Conservation (phyloP, 257 asterid species). For the Ilex aquifolium region DNA sequence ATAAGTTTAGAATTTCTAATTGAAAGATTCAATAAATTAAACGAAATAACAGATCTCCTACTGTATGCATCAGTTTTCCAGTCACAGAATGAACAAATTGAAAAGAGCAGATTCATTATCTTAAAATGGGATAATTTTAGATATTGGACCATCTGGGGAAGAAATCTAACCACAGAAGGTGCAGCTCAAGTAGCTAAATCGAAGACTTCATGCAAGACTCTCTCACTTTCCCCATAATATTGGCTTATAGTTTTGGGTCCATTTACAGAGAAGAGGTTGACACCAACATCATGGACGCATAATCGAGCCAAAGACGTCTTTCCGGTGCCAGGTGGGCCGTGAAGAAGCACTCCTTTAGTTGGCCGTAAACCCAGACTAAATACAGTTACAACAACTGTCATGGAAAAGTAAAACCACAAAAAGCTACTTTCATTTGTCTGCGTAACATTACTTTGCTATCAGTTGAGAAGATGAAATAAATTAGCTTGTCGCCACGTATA, state of each 20-base stretch:
- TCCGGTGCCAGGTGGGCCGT: conserved; percentile 99
- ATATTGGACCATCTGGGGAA: not conserved
- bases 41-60: no score
- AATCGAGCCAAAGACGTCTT: conserved; percentile 77
- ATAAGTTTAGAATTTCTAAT: no score
- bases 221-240: conserved; percentile 84
- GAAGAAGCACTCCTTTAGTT: conserved; percentile 92
- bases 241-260: conserved; percentile 89
- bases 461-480: not conserved
- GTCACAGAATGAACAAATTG: no score
- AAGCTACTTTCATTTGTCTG: not conserved
- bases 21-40: no score
- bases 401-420: not conserved
- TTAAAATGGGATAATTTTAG: no score
- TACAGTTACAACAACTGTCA: conserved; percentile 23
- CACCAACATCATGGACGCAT: conserved; percentile 77
- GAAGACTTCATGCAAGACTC: conserved; percentile 78
- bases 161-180: conserved; percentile 75
- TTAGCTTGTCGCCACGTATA: not conserved
- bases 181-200: conserved; percentile 71
- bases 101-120: no score
- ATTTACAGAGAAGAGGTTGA: conserved; percentile 67
- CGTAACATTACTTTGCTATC: no score
- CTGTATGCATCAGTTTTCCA: no score
- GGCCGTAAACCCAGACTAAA: conserved; percentile 85